phyloP scores from a whole-genome alignment of 1,139 yeast species.

The Spencermartinsiella ligniputridi region DNA sequence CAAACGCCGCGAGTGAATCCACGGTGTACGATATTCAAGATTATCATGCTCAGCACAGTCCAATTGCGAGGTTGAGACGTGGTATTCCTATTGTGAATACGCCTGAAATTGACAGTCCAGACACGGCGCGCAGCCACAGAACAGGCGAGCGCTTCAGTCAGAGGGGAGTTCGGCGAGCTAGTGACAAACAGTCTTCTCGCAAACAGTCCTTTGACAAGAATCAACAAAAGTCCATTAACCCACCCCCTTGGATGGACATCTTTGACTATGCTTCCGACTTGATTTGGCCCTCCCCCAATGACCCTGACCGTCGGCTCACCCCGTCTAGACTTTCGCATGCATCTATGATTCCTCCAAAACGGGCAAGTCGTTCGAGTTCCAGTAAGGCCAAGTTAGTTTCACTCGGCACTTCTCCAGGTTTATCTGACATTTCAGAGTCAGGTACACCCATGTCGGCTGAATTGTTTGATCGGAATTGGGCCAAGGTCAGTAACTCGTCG shows the following conservation, averaged over 20 bases:
- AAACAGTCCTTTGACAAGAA: not conserved
- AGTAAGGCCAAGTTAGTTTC: too few species aligned
- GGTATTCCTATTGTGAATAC: not conserved
- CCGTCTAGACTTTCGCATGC: not conserved
- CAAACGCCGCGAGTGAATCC: too few species aligned
- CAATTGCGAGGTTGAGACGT: not conserved
- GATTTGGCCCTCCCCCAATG: not conserved
- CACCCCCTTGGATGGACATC: not conserved
- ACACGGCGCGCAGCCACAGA: too few species aligned
- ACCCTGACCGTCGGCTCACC: not conserved
- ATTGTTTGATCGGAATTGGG: not conserved
- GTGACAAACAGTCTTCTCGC: not conserved
- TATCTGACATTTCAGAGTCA: not conserved
- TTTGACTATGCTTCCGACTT: not conserved
- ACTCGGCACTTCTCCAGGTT: not conserved
- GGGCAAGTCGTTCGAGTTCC: too few species aligned
- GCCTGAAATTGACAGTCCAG: too few species aligned
- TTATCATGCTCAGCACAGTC: not conserved
- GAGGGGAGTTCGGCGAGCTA: not conserved
- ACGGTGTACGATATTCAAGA: too few species aligned
- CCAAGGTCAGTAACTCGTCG: not conserved
- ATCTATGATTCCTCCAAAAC: not conserved
- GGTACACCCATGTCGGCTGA: not conserved
- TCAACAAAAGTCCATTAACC: not conserved
- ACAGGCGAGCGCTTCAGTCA: too few species aligned